Base-by-base conservation (phyloP, 352 stramenopile species). In the Phytophthora meadii region DNA sequence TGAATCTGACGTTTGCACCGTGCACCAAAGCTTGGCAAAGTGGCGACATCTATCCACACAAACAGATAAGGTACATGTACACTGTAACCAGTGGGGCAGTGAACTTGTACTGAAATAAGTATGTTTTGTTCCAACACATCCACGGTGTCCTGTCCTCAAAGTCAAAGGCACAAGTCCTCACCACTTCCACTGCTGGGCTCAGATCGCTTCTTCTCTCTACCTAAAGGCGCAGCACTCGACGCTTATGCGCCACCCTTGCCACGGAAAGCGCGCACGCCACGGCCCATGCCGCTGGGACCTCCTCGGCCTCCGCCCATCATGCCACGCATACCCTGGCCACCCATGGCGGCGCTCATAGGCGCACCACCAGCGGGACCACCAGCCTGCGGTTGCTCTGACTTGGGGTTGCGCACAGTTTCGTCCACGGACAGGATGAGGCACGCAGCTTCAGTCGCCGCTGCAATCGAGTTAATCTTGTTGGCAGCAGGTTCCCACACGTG, bases 391-490 rank as follows among this genome's bases (percentile, higher is more conserved):
- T 99, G 94, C 79, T 99, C 92, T 65, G 93, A 99, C 75, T 95
- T 94, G 15, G 97, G 97, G 78, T 99, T 99, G 67, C 97, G 95
- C 61, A 99, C 96, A 27, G 98, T 99, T 82, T 99, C 97, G 75
- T 99, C 98, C 65, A 99, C 98, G 41, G 88, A 98, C 30, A 99
- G 82, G 73, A 99, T 99, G 47, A 99, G 91, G 79, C 97, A 99
- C 8, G 97, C 97, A 2, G 98, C 98, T 79, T 99, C 98, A 24
- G 94, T 97, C 7, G 98, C 97, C 25, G 97, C 95, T 12, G 90
- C 85, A 40, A 99, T 88, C 51, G 94, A 97, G 81, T 99, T 99
- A 65, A 97, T 97, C 76, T 99, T 99, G 87, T 99, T 99, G 60
- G 97, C 90, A n/a, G 91, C 94, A 8, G 98, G 98, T 87, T 99